Evolutionary conservation across 1,139 yeast species (phyloP).

Genomic region (Candida dubliniensis): DNA sequence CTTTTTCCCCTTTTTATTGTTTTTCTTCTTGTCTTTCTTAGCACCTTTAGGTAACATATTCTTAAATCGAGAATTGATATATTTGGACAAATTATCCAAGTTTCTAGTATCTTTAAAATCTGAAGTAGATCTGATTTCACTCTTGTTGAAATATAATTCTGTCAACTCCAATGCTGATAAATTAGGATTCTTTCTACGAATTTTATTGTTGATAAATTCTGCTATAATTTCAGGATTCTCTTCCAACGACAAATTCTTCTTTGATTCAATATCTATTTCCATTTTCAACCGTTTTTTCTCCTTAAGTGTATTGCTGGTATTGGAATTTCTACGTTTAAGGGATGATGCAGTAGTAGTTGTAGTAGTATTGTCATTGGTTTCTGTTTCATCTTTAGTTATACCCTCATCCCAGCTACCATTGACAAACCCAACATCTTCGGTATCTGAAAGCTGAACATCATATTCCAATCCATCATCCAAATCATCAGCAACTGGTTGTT

Average conservation of each 20-base stretch:
- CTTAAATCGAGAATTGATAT: conserved; percentile 41
- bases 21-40: conserved; percentile 26
- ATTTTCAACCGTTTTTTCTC: conserved; percentile 58
- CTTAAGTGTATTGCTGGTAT: conserved; percentile 34
- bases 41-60: conserved; percentile 39
- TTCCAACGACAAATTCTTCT: conserved; percentile 49
- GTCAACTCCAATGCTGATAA: conserved; percentile 63
- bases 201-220: conserved; percentile 56
- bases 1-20: conserved; percentile 18
- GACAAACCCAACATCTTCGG: conserved; percentile 15
- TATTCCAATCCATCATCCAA: conserved; percentile 69
- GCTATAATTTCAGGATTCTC: conserved; percentile 53
- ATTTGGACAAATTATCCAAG: conserved; percentile 48
- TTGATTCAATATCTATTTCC: conserved; percentile 56
- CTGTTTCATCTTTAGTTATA: conserved; percentile 13
- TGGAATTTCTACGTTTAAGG: conserved; percentile 13
- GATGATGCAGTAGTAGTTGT: background rate
- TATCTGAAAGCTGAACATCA: conserved; percentile 37
- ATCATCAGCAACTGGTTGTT: conserved; percentile 44
- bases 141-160: conserved; percentile 53
- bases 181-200: conserved; percentile 53
- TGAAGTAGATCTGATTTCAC: conserved; percentile 50
- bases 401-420: conserved; percentile 13
- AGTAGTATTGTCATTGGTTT: background rate
- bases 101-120: conserved; percentile 48